Base-by-base conservation (phyloP, 2,329 filamentous ascomycete species). In the Colletotrichum shisoi region DNA sequence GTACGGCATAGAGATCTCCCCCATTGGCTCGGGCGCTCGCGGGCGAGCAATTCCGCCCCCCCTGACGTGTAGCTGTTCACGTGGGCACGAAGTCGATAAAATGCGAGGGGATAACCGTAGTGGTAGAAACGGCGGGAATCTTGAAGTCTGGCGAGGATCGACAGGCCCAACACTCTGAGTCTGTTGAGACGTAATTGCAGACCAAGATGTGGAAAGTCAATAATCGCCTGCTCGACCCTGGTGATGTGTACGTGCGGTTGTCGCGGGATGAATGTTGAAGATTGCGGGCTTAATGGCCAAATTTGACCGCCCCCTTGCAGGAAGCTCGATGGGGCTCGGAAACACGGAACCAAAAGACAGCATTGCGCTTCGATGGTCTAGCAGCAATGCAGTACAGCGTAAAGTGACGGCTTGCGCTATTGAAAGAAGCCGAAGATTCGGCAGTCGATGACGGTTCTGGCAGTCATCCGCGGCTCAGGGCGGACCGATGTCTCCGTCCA, bases 101-200 rank as follows among this genome's bases (percentile, higher is more conserved):
- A 24, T 44, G 62, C 54, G 46, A 52, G 39, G 62, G 53, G 39
- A 59, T 19, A 59, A 13, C 17, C 15, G 3, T 52, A 37, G 9
- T 19, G 21, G 46, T 27, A 44, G 45, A 52, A 64, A 17, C 51
- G 31, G 39, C 52, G 52, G 59, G 52, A 52, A 51, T 66, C 58
- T 46, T 44, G n/a, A n/a, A 49, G 39, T 21, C 31, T 34, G 42
- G 34, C 62, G 49, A 56, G 24, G 62, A 65, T 65, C 62, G 57
- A 61, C 57, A 56, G 62, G 49, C 62, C 57, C 62, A 37, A 37
- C n/a, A 49, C 40, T 49, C 24, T 53, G 27, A 48, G 62, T 21
- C 5, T 37, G 56, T 51, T 54, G 48, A 64, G 56, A 46, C 34
- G 45, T 61, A 24, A 51, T 51, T 40, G 48, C 12, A 53, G 51